These are phyloP conservation scores for Cochlearia excelsa DNA, from an alignment of 345 rosid species.

Conservation along the genomic window DNA sequence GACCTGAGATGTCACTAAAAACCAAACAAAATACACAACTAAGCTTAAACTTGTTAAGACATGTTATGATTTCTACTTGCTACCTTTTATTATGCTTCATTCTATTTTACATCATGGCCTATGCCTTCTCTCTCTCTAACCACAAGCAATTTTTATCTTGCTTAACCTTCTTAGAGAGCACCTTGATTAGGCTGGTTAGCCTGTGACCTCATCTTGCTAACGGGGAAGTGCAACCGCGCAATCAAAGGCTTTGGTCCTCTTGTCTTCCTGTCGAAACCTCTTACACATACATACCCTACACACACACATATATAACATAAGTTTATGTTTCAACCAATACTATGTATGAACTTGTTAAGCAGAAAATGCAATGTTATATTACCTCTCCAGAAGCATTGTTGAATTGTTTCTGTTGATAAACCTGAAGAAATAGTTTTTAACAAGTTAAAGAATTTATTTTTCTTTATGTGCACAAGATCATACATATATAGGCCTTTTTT, in stretches of 20 bases:
- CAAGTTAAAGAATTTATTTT: neutral
- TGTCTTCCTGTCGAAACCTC: conserved; percentile 72
- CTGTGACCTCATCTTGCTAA: conserved; percentile 50
- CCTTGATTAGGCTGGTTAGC: neutral
- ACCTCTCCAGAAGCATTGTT: conserved; percentile 98
- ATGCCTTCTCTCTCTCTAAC: too few species aligned
- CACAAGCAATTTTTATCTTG: too few species aligned
- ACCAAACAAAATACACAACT: too few species aligned
- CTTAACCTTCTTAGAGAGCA: too few species aligned
- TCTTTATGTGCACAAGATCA: conserved; percentile 2
- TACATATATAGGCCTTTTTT: neutral
- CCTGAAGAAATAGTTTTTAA: conserved; percentile 41
- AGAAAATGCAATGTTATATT: conserved; percentile 2
- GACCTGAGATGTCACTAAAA: too few species aligned
- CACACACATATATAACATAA: neutral
- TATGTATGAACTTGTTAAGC: neutral
- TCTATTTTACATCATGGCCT: too few species aligned
- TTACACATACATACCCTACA: conserved; percentile 88
- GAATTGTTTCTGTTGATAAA: conserved; percentile 73
- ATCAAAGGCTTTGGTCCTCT: conserved; percentile 75
- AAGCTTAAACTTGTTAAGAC: too few species aligned
- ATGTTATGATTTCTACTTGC: too few species aligned
- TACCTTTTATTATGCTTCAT: too few species aligned
- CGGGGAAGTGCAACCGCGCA: conserved; percentile 83
- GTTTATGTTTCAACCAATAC: neutral